Evolutionary conservation across 2,329 filamentous ascomycete species (phyloP).

Genomic region (Calonectria multiphialidica): DNA sequence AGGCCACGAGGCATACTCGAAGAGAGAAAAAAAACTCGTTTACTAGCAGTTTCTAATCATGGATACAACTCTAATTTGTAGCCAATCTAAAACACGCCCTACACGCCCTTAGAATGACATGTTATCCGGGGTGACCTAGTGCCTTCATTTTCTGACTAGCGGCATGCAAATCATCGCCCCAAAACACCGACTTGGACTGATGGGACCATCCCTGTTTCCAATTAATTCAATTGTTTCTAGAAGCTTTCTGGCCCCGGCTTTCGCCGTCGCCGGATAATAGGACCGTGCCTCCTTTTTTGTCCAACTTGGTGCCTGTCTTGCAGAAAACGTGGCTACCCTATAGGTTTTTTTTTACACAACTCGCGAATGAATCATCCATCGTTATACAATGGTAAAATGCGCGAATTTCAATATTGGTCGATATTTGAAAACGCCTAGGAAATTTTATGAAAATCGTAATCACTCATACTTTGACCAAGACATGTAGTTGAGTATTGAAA

Average conservation of each 20-base stretch:
- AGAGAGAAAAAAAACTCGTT: neutral
- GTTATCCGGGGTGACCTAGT: neutral
- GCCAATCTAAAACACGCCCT: constrained; percentile 9
- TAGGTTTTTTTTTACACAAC: neutral
- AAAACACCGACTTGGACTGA: neutral
- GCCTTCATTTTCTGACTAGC: neutral
- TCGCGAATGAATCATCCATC: neutral
- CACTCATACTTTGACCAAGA: neutral
- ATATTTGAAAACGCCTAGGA: too few relatives aligned
- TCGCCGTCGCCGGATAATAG: neutral
- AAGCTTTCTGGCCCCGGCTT: constrained; percentile 15
- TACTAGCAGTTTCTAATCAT: neutral
- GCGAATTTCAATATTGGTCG: too few relatives aligned
- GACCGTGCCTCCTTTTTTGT: neutral
- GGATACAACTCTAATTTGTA: neutral
- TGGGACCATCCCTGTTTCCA: constrained; percentile 5
- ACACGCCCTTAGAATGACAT: neutral
- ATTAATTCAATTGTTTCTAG: neutral
- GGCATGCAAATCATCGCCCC: constrained; percentile 1
- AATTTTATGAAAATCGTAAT: too few relatives aligned
- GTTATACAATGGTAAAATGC: neutral
- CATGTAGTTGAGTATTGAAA: neutral
- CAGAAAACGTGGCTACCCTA: neutral
- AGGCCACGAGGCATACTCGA: neutral
- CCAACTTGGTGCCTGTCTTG: neutral